A percentile compares a stretch with the other conserved stretches of the same genome.
These are phyloP conservation scores for Sphagnum magellanicum DNA, from an alignment of 228 moss, liverwort and hornwort species.

Conservation along the genomic window DNA sequence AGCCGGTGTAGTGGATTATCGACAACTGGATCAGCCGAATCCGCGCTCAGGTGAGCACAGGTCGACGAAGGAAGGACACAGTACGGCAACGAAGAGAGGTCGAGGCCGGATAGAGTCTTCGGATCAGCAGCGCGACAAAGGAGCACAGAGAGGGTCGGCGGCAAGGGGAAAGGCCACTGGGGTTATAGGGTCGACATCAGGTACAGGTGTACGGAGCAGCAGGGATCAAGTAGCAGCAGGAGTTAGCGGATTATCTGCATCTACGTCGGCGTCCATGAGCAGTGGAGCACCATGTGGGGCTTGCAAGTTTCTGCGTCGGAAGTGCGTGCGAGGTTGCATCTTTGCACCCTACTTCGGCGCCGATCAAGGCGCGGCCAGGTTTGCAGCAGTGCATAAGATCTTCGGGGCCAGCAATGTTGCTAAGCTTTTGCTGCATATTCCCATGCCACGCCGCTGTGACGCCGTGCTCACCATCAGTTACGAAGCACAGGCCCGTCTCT, in stretches of 20 bases:
- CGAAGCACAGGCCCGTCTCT: slow-evolving; percentile 54
- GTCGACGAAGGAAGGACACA: not conserved
- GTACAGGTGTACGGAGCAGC: too few species aligned
- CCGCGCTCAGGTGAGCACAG: not conserved
- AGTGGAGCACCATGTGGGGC: slow-evolving; percentile 70
- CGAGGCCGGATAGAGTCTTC: slow-evolving; percentile 19
- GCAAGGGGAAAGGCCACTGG: not conserved
- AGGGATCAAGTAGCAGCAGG: too few species aligned
- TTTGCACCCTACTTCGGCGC: slow-evolving; percentile 66
- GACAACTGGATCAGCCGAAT: too few species aligned
- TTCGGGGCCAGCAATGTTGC: slow-evolving; percentile 70
- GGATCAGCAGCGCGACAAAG: not conserved
- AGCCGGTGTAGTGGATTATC: too few species aligned
- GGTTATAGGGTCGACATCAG: too few species aligned
- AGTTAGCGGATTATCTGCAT: not conserved
- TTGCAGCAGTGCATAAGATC: slow-evolving; percentile 55
- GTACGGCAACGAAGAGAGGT: slow-evolving; percentile 23
- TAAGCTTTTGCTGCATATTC: slow-evolving; percentile 49
- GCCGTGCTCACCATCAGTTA: slow-evolving; percentile 58
- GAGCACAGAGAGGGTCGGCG: slow-evolving; percentile 15
- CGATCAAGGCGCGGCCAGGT: slow-evolving; percentile 50
- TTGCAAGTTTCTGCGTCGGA: slow-evolving; percentile 49
- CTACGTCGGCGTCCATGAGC: slow-evolving; percentile 51
- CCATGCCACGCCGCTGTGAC: slow-evolving; percentile 46
- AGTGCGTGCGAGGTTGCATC: slow-evolving; percentile 62